Evolutionary conservation across 345 rosid species (phyloP), one percentile per base, ranked within the genome.

Genomic region (Conringia planisiliqua): DNA sequence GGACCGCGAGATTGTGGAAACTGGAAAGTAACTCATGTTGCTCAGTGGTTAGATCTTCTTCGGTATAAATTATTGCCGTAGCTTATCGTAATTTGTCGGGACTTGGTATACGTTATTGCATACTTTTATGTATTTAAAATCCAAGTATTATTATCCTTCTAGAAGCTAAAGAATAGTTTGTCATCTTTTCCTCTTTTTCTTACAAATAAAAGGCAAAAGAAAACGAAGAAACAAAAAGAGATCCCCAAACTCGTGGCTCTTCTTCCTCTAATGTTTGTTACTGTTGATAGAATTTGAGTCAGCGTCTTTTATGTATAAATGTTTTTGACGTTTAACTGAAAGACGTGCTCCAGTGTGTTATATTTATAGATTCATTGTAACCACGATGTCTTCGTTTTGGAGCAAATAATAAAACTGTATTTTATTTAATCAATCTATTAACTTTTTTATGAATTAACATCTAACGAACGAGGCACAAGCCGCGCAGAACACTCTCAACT

Each of bases 1-100:
- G n/a, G 1, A 32, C 77, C 65, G n/a, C 7, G 4, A 56, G 66
- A 56, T 74, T 74, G 66, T 57, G 78, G 72, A 74, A 74, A 74
- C 71, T 33, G 11, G 46, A 12, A 56, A 44, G 27, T 64, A 63
- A 62, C 50, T 71, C 30, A 57, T 30, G 10, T 46, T 64, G 40
- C 42, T 4, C 11, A 68, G 55, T 61, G 11, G 52, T 36, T 50
- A 61, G 68, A 71, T 71, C 50, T 57, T 57, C 44, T 46, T 13
- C 32, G 2, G 46, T 8, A 2, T 30, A 32, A 39, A 24, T 35
- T 50, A 24, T 72, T 63, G 10, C 26, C 9, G 4, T 40, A 40
- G 52, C 51, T 27, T 62, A 39, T 61, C 18, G 18, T 32, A 18
- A 35, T 43, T 56, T 73, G 71, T 55, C 57, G 58, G 39, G 70